Evolutionary conservation across 2,329 filamentous ascomycete species (phyloP).

Genomic region (Delphinella strobiligena): DNA sequence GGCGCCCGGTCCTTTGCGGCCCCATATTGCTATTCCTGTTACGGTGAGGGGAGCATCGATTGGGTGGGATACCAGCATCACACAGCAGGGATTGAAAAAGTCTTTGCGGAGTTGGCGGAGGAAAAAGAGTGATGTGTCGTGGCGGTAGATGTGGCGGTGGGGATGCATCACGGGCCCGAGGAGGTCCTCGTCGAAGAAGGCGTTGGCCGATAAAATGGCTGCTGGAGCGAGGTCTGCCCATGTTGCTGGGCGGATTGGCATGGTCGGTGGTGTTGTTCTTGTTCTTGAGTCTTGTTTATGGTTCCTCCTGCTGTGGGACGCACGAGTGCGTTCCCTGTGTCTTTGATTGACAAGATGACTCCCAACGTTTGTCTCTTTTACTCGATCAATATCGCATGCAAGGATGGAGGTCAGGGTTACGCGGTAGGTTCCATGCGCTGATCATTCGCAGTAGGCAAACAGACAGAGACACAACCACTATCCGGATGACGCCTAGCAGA

Average conservation of each 20-base stretch:
- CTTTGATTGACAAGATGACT: too few relatives aligned
- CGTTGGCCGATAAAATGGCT: slow-evolving; percentile 14
- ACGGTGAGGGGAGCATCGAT: slow-evolving; percentile 1
- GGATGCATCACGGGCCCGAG: slow-evolving; percentile 16
- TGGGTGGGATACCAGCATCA: slow-evolving; percentile 4
- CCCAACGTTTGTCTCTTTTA: too few relatives aligned
- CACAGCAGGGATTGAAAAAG: slow-evolving; percentile 3
- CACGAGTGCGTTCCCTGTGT: too few relatives aligned
- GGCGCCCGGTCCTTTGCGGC: slow-evolving; percentile 10
- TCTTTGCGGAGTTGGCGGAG: slow-evolving; percentile 13
- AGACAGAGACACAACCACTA: too few relatives aligned
- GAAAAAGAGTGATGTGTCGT: slow-evolving; percentile 17
- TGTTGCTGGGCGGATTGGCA: slow-evolving; percentile 16
- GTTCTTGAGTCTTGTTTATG: too few relatives aligned
- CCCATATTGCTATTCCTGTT: slow-evolving; percentile 17
- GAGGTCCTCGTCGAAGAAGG: slow-evolving; percentile 16
- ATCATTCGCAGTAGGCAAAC: too few relatives aligned
- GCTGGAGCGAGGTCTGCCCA: slow-evolving; percentile 16
- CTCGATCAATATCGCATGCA: too few relatives aligned
- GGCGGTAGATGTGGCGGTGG: slow-evolving; percentile 12
- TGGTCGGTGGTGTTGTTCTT: too few relatives aligned
- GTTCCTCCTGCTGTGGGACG: too few relatives aligned
- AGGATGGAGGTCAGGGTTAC: too few relatives aligned
- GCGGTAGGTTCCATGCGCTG: too few relatives aligned
- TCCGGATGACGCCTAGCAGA: too few relatives aligned